Percentiles rank a stretch among this genome's conserved stretches.
phyloP scores from a whole-genome alignment of 78 protist genomes.

The Monosiga brevicollis region DNA sequence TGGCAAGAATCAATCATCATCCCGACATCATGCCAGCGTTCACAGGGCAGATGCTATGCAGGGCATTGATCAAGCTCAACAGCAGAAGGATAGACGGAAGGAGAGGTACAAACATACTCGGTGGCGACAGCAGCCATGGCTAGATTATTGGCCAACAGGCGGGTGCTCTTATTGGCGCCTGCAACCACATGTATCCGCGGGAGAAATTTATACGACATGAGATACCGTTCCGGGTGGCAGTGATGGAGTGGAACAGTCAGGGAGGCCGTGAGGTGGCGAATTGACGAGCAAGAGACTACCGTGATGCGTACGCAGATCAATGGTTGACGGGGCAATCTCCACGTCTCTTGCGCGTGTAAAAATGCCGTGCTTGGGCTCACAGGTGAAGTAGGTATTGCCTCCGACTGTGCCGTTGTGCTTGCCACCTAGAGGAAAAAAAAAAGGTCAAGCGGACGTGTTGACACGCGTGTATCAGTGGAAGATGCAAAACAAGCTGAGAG shows the following conservation, averaged over 20 bases:
- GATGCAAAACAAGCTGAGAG: not conserved
- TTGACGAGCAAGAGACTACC: not conserved
- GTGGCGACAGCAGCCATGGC: no score
- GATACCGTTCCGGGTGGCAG: not conserved
- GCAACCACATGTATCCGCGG: not conserved
- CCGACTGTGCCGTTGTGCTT: not conserved
- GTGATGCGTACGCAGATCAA: not conserved
- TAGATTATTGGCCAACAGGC: no score
- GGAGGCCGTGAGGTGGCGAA: not conserved
- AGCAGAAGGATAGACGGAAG: no score
- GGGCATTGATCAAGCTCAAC: no score
- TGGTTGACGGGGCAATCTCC: not conserved
- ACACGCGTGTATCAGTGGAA: not conserved
- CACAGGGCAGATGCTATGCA: no score
- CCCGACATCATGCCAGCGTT: no score
- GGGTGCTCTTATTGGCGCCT: not conserved
- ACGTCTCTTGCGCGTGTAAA: not conserved
- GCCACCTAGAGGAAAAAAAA: not conserved
- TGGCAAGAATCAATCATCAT: no score
- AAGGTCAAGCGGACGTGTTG: not conserved
- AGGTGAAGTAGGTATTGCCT: not conserved
- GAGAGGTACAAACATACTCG: no score
- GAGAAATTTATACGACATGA: not conserved
- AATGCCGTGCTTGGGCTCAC: not conserved
- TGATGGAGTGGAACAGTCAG: not conserved